These are phyloP conservation scores for Fusarium sp. DNA, from an alignment of 2,329 filamentous ascomycete species.

Conservation along the genomic window DNA sequence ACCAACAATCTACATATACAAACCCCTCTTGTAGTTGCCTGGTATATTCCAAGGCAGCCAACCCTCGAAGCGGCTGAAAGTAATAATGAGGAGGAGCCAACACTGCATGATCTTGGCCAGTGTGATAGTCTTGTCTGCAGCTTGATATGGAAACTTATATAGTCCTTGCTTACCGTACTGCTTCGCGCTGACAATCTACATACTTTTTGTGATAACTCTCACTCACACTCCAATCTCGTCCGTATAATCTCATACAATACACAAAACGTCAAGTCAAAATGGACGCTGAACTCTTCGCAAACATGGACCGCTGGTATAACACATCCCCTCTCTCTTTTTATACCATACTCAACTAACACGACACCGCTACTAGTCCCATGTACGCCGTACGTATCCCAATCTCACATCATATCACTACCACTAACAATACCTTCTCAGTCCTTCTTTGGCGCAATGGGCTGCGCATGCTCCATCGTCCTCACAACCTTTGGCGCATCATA, in stretches of 20 bases:
- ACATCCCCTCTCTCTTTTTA: neutral
- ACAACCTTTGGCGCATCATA: conserved; percentile 64
- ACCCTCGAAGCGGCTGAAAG: conserved; percentile 6
- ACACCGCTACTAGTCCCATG: conserved; percentile 53
- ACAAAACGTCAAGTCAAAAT: conserved; percentile 39
- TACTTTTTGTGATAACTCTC: neutral
- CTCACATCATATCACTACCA: neutral
- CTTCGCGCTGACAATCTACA: neutral
- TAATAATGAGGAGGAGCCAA: conserved; percentile 1
- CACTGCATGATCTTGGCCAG: neutral
- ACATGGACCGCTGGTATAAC: conserved; percentile 55
- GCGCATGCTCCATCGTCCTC: conserved; percentile 63
- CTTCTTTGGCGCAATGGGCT: conserved; percentile 60
- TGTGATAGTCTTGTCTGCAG: neutral
- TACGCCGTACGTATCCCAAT: conserved; percentile 57
- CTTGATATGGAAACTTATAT: neutral
- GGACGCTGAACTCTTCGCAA: conserved; percentile 51
- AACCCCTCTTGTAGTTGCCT: conserved; percentile 20
- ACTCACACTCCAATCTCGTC: neutral
- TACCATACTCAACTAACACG: conserved; percentile 9
- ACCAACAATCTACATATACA: neutral
- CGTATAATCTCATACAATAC: neutral
- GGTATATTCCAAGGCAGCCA: neutral
- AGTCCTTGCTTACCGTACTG: conserved; percentile 1
- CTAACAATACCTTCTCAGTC: conserved; percentile 46